phyloP scores from a whole-genome alignment of 2,329 filamentous ascomycete genomes.

The Colletotrichum lini region DNA sequence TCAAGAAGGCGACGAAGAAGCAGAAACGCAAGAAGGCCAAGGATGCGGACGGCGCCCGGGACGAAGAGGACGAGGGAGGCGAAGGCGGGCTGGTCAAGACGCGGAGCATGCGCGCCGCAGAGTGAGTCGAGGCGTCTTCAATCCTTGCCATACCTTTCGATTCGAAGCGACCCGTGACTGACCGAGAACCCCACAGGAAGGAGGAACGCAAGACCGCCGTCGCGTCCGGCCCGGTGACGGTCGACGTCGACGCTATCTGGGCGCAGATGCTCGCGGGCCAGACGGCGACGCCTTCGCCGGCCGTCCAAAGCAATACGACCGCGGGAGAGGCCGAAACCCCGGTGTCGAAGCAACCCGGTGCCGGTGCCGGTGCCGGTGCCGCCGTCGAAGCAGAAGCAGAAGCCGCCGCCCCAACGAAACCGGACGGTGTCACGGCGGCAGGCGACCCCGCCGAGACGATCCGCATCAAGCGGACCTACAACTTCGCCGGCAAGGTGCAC shows the following conservation, averaged over 20 bases:
- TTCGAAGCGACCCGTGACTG: neutral
- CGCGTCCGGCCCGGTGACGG: slow-evolving; percentile 72
- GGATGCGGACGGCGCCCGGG: slow-evolving; percentile 49
- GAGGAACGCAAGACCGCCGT: slow-evolving; percentile 69
- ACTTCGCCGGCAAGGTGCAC: slow-evolving; percentile 80
- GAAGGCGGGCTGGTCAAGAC: slow-evolving; percentile 80
- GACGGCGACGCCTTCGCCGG: slow-evolving; percentile 32
- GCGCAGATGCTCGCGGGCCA: slow-evolving; percentile 71
- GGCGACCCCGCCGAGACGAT: slow-evolving; percentile 60
- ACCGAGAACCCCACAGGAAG: slow-evolving; percentile 57
- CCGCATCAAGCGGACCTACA: slow-evolving; percentile 79
- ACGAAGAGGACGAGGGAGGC: slow-evolving; percentile 69
- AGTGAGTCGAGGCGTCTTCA: slow-evolving; percentile 59
- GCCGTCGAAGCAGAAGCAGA: slow-evolving; percentile 28
- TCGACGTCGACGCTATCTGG: slow-evolving; percentile 82
- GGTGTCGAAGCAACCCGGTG: neutral
- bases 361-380: slow-evolving; percentile 2
- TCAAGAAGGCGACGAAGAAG: slow-evolving; percentile 71
- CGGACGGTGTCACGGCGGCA: slow-evolving; percentile 41
- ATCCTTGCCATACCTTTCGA: neutral
- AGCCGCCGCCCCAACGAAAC: slow-evolving; percentile 12
- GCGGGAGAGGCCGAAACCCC: slow-evolving; percentile 25
- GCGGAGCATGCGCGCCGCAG: slow-evolving; percentile 76
- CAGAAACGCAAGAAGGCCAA: slow-evolving; percentile 60
- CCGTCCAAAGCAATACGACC: slow-evolving; percentile 29